Percentiles rank a stretch among this genome's conserved stretches.
Conservation (phyloP, 2,329 filamentous ascomycete species). For the Cryphonectria carpinicola region DNA sequence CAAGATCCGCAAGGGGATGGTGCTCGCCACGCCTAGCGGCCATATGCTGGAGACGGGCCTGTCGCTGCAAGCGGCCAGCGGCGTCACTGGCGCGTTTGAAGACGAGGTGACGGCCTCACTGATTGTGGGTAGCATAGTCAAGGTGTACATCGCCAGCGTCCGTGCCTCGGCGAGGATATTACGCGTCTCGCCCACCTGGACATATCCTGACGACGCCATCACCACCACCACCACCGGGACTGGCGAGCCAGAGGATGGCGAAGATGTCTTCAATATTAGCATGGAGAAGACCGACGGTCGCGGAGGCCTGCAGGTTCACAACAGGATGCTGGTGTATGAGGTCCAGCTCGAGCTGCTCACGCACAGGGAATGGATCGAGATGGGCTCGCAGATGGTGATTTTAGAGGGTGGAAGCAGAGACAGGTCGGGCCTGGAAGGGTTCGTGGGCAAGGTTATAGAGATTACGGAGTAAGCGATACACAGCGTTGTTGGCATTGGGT, state of each 20-base stretch:
- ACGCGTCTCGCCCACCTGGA: slow-evolving; percentile 47
- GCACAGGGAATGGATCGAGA: slow-evolving; percentile 73
- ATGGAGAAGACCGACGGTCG: slow-evolving; percentile 46
- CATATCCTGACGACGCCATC: slow-evolving; percentile 33
- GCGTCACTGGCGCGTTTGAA: slow-evolving; percentile 72
- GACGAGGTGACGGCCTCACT: slow-evolving; percentile 66
- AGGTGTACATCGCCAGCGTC: slow-evolving; percentile 87
- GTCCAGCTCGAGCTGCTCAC: slow-evolving; percentile 71
- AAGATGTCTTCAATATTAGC: slow-evolving; percentile 63
- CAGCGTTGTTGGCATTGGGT: slow-evolving; percentile 2
- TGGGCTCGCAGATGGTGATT: slow-evolving; percentile 70
- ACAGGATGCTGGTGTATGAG: slow-evolving; percentile 46
- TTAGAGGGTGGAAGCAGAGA: slow-evolving; percentile 73
- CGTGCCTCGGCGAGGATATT: slow-evolving; percentile 78
- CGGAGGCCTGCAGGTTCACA: slow-evolving; percentile 34
- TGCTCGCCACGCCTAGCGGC: slow-evolving; percentile 67
- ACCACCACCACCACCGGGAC: slow-evolving; percentile 30
- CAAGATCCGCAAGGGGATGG: slow-evolving; percentile 78
- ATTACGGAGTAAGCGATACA: slow-evolving; percentile 53
- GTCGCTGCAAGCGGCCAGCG: slow-evolving; percentile 67
- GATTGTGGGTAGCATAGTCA: slow-evolving; percentile 69
- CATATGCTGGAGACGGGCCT: slow-evolving; percentile 60
- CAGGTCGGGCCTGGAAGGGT: slow-evolving; percentile 70
- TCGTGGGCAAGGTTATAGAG: slow-evolving; percentile 69
- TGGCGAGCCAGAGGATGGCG: slow-evolving; percentile 44